Conservation (phyloP, 2,329 filamentous ascomycete genomes). For the Neopestalotiopsis clavispora region DNA sequence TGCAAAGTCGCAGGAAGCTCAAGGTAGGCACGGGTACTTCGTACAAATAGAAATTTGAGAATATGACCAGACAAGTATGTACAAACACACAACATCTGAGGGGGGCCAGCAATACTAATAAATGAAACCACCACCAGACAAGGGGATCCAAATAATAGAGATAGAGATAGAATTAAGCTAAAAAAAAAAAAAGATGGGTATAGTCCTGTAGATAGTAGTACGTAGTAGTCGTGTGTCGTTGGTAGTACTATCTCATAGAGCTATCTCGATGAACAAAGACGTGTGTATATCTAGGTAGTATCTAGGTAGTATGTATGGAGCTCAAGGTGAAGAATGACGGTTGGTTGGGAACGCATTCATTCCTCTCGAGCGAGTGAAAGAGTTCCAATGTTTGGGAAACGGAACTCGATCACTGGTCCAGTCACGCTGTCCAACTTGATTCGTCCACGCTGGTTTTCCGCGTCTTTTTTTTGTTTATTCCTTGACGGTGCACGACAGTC, state of each 20-base stretch:
- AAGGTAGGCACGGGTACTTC: background rate
- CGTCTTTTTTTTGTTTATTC: slow-evolving; percentile 16
- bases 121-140: background rate
- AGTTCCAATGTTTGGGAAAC: slow-evolving; percentile 1
- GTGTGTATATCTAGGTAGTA: too few species aligned
- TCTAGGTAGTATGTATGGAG: background rate
- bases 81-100: background rate
- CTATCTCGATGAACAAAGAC: background rate
- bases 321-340: background rate
- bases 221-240: too few species aligned
- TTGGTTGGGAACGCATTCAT: background rate
- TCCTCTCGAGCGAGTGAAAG: background rate
- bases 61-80: too few species aligned
- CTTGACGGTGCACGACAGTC: slow-evolving; percentile 14
- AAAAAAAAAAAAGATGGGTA: background rate
- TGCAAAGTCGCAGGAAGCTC: background rate
- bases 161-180: background rate
- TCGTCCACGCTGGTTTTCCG: slow-evolving; percentile 4
- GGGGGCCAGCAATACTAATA: background rate
- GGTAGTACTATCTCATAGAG: background rate
- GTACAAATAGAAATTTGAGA: too few species aligned
- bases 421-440: slow-evolving; percentile 4
- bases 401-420: background rate
- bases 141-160: background rate
- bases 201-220: background rate